Conservation (phyloP, 2,329 filamentous ascomycete species). For the Pseudocercospora fuligena region DNA sequence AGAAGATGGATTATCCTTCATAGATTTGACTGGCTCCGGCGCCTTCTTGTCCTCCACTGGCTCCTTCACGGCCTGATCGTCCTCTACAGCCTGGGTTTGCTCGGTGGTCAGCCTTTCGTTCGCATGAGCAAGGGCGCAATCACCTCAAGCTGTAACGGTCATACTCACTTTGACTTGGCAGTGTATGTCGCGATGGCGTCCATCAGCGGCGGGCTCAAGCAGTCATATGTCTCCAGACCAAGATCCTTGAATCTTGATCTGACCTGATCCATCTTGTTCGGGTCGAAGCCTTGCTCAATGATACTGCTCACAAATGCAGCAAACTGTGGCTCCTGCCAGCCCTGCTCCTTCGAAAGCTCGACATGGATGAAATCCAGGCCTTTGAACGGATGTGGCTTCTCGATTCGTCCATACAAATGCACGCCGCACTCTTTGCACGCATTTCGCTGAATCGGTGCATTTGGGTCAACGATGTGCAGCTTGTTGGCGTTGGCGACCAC, state of each 20-base stretch:
- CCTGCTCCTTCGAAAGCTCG: slow-evolving; percentile 63
- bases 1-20: not conserved
- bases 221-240: slow-evolving; percentile 67
- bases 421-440: slow-evolving; percentile 66
- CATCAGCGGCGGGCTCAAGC: slow-evolving; percentile 66
- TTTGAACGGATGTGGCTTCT: slow-evolving; percentile 68
- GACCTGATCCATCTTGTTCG: slow-evolving; percentile 60
- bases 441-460: slow-evolving; percentile 64
- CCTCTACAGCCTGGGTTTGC: slow-evolving; percentile 25
- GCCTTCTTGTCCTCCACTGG: not conserved
- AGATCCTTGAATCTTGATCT: slow-evolving; percentile 57
- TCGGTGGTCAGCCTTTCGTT: slow-evolving; percentile 18
- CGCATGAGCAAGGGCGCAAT: slow-evolving; percentile 14
- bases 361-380: slow-evolving; percentile 72
- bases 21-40: not conserved
- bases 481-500: slow-evolving; percentile 65
- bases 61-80: slow-evolving; percentile 1
- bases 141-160: slow-evolving; percentile 1
- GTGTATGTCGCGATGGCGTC: slow-evolving; percentile 47
- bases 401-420: slow-evolving; percentile 68
- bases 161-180: slow-evolving; percentile 32
- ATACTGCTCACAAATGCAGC: slow-evolving; percentile 70
- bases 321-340: slow-evolving; percentile 75
- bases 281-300: slow-evolving; percentile 69
- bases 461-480: slow-evolving; percentile 60